Evolutionary conservation across 2,329 filamentous ascomycete species (phyloP).

Genomic region (Xylaria digitata): DNA sequence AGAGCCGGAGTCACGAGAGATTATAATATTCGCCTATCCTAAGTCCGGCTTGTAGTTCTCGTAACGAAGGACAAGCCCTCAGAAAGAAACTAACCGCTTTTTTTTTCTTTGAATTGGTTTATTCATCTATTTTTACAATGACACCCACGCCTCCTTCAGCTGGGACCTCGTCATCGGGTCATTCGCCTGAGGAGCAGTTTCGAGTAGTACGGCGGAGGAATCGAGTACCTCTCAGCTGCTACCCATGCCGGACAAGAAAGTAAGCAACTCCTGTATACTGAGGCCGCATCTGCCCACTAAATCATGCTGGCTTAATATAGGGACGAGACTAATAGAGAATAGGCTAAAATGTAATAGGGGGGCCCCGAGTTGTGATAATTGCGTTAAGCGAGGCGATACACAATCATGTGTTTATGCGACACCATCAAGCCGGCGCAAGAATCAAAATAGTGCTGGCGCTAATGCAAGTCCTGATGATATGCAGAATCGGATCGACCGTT

Average conservation of each 20-base stretch:
- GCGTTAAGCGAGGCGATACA: conserved; percentile 85
- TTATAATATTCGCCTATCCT: conserved; percentile 41
- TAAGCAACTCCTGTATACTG: conserved; percentile 57
- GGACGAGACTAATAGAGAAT: conserved; percentile 50
- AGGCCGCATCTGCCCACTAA: conserved; percentile 31
- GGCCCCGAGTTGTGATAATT: conserved; percentile 88
- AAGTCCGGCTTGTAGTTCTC: conserved; percentile 41
- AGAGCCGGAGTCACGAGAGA: conserved; percentile 39
- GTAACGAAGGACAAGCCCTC: conserved; percentile 35
- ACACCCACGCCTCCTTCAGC: conserved; percentile 82
- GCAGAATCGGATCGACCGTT: conserved; percentile 96
- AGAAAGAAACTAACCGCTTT: conserved; percentile 26
- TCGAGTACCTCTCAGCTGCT: conserved; percentile 89
- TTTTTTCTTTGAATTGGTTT: conserved; percentile 20
- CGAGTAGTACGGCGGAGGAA: conserved; percentile 92
- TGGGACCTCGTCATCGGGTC: conserved; percentile 77
- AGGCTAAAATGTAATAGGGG: conserved; percentile 86
- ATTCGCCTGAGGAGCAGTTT: conserved; percentile 87
- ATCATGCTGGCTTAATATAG: conserved; percentile 36
- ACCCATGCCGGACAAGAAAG: conserved; percentile 92
- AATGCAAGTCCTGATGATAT: conserved; percentile 85
- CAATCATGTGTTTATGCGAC: conserved; percentile 86
- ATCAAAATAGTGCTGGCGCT: conserved; percentile 65
- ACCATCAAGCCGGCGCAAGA: conserved; percentile 77
- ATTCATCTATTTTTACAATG: conserved; percentile 60